A percentile compares a stretch with the other conserved stretches of the same genome.
phyloP scores from a whole-genome alignment of 768 basidiomycete species.

The Phylloporus rhodoxanthus region DNA sequence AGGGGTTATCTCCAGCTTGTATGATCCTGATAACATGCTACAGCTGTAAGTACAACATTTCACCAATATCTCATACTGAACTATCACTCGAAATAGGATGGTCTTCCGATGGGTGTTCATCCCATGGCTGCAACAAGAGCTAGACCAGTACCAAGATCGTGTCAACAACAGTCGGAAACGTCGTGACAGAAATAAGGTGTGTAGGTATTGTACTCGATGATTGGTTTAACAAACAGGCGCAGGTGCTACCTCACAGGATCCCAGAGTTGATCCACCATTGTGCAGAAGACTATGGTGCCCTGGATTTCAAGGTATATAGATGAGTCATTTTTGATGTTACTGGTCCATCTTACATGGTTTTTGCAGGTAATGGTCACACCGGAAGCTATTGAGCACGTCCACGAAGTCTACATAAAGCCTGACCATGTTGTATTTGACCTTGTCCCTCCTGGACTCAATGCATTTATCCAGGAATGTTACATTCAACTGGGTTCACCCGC shows the following conservation, averaged over 20 bases:
- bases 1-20: slow-evolving; percentile 27
- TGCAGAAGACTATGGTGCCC: slow-evolving; percentile 24
- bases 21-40: slow-evolving; percentile 23
- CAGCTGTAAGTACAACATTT: slow-evolving; percentile 16
- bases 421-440: too few relatives aligned
- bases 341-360: neutral
- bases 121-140: slow-evolving; percentile 9
- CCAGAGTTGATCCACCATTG: slow-evolving; percentile 30
- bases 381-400: too few relatives aligned
- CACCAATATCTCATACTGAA: neutral
- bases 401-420: too few relatives aligned
- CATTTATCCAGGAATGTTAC: too few relatives aligned
- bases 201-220: neutral
- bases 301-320: slow-evolving; percentile 39
- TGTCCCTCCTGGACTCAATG: too few relatives aligned
- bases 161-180: slow-evolving; percentile 6
- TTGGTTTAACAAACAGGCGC: slow-evolving; percentile 17
- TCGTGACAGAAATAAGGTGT: slow-evolving; percentile 4
- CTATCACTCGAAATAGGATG: slow-evolving; percentile 21
- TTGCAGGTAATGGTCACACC: too few relatives aligned
- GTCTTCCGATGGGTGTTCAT: slow-evolving; percentile 26
- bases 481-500: too few relatives aligned
- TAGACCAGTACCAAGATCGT: neutral
- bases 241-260: slow-evolving; percentile 33
- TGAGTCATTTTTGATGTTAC: too few relatives aligned